Percentiles rank a stretch among this genome's conserved stretches.
Evolutionary conservation across 228 moss, liverwort and hornwort genomes (phyloP).

Genomic region (Sphagnum fallax): DNA sequence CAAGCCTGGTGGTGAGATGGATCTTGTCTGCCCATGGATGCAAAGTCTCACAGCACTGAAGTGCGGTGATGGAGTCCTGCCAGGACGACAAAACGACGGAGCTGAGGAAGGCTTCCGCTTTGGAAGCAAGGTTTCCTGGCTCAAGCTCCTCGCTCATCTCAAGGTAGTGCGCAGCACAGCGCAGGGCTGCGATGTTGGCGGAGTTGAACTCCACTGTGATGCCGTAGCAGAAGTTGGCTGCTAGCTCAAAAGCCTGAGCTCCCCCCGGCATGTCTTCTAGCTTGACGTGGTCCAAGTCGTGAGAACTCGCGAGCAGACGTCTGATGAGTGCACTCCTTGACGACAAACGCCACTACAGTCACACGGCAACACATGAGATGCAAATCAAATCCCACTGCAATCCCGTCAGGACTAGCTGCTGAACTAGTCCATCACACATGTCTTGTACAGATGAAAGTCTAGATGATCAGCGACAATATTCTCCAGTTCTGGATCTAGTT

Average conservation of each 20-base stretch:
- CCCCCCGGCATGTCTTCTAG: slow-evolving; percentile 67
- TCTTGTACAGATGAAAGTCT: no score
- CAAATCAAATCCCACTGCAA: slow-evolving; percentile 30
- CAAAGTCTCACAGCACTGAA: slow-evolving; percentile 65
- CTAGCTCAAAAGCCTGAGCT: slow-evolving; percentile 60
- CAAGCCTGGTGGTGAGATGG: slow-evolving; percentile 55
- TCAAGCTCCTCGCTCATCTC: slow-evolving; percentile 72
- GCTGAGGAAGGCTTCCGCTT: slow-evolving; percentile 59
- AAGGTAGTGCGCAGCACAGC: slow-evolving; percentile 63
- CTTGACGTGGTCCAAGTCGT: slow-evolving; percentile 55
- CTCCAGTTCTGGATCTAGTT: background rate
- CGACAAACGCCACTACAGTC: slow-evolving; percentile 15
- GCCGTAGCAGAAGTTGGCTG: slow-evolving; percentile 75
- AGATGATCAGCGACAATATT: background rate
- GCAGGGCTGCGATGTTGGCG: slow-evolving; percentile 47
- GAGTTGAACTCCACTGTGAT: slow-evolving; percentile 59
- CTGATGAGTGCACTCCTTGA: slow-evolving; percentile 29
- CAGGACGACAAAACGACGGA: slow-evolving; percentile 68
- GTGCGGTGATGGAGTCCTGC: slow-evolving; percentile 52
- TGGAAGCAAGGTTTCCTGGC: slow-evolving; percentile 64
- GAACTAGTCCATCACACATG: no score
- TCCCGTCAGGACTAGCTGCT: slow-evolving; percentile 15
- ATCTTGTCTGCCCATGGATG: slow-evolving; percentile 61
- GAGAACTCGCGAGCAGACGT: slow-evolving; percentile 10
- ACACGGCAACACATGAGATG: slow-evolving; percentile 14